Percentiles rank a stretch among this genome's conserved stretches.
Evolutionary conservation across 495 filamentous ascomycete species (phyloP).

Genomic region (Xylaria acuta): DNA sequence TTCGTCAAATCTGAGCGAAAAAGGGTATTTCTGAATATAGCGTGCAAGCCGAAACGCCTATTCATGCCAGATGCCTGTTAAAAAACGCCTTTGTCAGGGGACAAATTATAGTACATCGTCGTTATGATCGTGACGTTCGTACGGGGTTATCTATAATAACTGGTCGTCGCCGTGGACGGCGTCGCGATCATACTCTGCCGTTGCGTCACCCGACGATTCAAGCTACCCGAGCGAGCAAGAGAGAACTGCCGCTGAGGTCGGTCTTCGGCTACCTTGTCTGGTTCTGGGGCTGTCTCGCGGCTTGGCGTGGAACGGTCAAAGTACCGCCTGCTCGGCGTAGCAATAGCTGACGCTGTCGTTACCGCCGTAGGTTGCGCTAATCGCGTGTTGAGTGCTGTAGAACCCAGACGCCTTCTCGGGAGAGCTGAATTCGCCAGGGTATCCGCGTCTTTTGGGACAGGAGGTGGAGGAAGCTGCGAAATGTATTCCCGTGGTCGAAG

Average conservation of each 20-base stretch:
- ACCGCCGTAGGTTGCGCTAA: constrained; percentile 38
- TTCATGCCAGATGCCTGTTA: constrained; percentile 22
- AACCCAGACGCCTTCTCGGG: constrained; percentile 49
- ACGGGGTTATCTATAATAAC: constrained; percentile 32
- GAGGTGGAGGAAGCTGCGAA: constrained; percentile 38
- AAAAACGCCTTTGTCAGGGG: constrained; percentile 9
- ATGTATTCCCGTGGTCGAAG: constrained; percentile 41
- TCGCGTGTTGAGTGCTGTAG: constrained; percentile 46
- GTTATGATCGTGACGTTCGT: constrained; percentile 37
- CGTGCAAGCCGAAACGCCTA: constrained; percentile 26
- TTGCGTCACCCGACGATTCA: constrained; percentile 42
- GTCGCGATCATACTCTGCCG: constrained; percentile 48
- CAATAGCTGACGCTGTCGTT: constrained; percentile 29
- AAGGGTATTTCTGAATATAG: constrained; percentile 25
- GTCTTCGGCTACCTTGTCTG: constrained; percentile 51
- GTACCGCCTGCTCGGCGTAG: constrained; percentile 48
- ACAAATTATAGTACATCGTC: constrained; percentile 35
- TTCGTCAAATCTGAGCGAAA: constrained; percentile 4
- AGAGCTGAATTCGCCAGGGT: constrained; percentile 47
- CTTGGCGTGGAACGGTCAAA: constrained; percentile 53
- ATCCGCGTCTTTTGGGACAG: constrained; percentile 34
- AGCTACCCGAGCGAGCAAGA: constrained; percentile 47
- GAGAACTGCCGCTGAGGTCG: constrained; percentile 48
- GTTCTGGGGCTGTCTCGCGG: constrained; percentile 44
- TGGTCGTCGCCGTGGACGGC: constrained; percentile 29